phyloP scores from a whole-genome alignment of 129 eudicot species.

The Scalesia atractyloides region DNA sequence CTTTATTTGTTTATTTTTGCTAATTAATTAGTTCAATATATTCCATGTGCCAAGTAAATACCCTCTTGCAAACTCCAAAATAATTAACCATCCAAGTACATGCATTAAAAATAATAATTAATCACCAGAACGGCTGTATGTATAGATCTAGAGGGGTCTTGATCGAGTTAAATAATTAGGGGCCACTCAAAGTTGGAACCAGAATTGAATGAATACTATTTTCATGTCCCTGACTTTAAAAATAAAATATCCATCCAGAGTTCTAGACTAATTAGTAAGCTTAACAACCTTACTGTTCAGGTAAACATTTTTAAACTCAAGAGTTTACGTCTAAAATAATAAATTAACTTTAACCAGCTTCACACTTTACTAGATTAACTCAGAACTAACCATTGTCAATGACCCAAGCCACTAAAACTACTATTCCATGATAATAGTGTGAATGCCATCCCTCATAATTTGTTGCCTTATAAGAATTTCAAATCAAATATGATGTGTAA shows the following conservation, averaged over 20 bases:
- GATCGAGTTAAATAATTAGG: background rate
- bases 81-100: background rate
- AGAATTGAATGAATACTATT: background rate
- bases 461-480: too few relatives aligned
- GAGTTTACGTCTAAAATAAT: too few relatives aligned
- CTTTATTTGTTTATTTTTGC: background rate
- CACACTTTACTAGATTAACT: too few relatives aligned
- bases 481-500: too few relatives aligned
- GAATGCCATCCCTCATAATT: too few relatives aligned
- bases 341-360: too few relatives aligned
- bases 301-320: too few relatives aligned
- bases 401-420: too few relatives aligned
- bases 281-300: background rate
- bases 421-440: too few relatives aligned
- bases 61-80: background rate
- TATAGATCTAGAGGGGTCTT: background rate
- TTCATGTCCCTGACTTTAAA: background rate
- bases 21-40: background rate
- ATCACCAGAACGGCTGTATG: background rate
- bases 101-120: background rate
- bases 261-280: background rate
- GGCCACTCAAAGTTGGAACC: too few relatives aligned
- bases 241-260: background rate
- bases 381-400: too few relatives aligned
- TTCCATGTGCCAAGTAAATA: background rate